Evolutionary conservation across 2,329 filamentous ascomycete species (phyloP).

Genomic region (Penicillium fuscoglaucum): DNA sequence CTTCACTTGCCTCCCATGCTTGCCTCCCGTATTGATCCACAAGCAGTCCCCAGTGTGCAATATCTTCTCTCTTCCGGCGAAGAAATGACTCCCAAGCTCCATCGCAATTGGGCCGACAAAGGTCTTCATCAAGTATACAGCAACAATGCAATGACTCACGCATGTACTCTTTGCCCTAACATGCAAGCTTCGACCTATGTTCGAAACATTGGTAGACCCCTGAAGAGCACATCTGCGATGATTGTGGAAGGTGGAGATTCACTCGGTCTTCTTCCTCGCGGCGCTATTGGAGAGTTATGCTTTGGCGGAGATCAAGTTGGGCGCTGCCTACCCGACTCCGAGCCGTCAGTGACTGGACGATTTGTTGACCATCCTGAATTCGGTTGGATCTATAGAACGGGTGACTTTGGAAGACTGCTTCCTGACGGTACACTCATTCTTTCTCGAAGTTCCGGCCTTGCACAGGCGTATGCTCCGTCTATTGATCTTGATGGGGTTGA

Average conservation of each 20-base stretch:
- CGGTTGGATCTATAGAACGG: constrained; percentile 77
- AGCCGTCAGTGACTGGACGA: constrained; percentile 60
- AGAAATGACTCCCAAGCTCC: constrained; percentile 70
- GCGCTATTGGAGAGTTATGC: constrained; percentile 78
- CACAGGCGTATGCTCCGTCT: constrained; percentile 78
- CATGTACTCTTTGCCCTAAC: constrained; percentile 70
- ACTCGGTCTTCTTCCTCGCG: constrained; percentile 62
- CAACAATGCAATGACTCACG: constrained; percentile 56
- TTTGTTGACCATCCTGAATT: constrained; percentile 68
- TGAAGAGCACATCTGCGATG: constrained; percentile 74
- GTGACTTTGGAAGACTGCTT: constrained; percentile 78
- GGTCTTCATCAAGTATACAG: constrained; percentile 67
- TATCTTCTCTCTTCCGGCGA: constrained; percentile 83
- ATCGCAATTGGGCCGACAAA: constrained; percentile 64
- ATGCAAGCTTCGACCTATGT: constrained; percentile 61
- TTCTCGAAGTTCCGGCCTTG: constrained; percentile 71
- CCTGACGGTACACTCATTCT: constrained; percentile 74
- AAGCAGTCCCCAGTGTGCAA: constrained; percentile 67
- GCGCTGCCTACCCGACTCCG: background rate
- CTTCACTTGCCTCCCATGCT: constrained; percentile 85
- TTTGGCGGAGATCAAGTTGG: constrained; percentile 80
- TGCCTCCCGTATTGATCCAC: constrained; percentile 69
- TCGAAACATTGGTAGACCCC: constrained; percentile 72
- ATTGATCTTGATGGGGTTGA: constrained; percentile 79
- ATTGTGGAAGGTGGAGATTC: constrained; percentile 53